Base-by-base conservation (phyloP, 257 asterid species). In the Henckelia pumila region DNA sequence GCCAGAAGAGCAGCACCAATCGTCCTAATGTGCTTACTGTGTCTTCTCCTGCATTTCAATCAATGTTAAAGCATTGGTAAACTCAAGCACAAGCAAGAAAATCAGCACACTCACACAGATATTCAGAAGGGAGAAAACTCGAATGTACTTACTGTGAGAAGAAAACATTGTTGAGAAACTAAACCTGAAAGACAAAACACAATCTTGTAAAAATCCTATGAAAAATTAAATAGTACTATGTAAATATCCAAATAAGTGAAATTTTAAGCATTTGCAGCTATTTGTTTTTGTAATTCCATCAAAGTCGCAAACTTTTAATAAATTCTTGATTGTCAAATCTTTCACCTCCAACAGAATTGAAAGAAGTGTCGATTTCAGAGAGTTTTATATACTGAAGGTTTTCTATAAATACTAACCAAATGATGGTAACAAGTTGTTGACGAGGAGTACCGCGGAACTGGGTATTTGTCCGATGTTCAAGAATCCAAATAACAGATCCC, bases 131-230 rank as follows among this genome's bases (percentile, higher is more conserved):
- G 11, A 26, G 47, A 35, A 56, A 30, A 24, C 10, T 21, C 3
- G 19, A 6, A 19, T 28, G 68, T 59, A 75, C 99, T 76, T 85
- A 93, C 99, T 87, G 81, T 93, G 99, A 1, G 99, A 75, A 32
- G 91, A 93, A 73, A 90, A 93, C 99, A 93, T 88, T 4, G 99
- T 93, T 26, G 99, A 93, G 85, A 90, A 85, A 77, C 95, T 93
- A 81, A 93, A 93, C 98, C 98, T 93, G 96, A 73, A 81, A 84
- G 53, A 47, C 0, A 67, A 69, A 57, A 52, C 5, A 17, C 23
- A 24, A 63, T 25, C 29, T 2, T 49, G 77, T 67, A 26, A 56
- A 63, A 69, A 59, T 11, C 53, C 63, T 61, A 66, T 37, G 21
- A 62, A 13, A 66, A 66, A 64, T 64, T 53, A 44, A 66, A n/a